phyloP scores from a whole-genome alignment of 345 rosid genomes.

The Arabis alpina region DNA sequence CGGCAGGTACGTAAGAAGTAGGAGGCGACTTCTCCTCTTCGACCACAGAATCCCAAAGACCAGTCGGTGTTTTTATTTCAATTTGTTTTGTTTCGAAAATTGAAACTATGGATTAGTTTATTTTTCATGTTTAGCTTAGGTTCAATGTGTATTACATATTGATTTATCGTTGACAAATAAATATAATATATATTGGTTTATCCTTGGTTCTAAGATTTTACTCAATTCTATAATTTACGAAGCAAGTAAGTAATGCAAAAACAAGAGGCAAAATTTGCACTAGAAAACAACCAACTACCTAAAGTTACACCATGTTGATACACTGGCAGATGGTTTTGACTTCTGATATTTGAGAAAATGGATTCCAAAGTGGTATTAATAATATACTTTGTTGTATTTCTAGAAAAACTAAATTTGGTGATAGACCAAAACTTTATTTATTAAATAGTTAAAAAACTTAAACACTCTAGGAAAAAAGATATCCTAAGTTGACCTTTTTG shows the following conservation, averaged over 20 bases:
- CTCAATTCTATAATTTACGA: not conserved
- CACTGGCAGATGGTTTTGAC: conserved; percentile 15
- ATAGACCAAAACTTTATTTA: not conserved
- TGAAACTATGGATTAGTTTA: too few species aligned
- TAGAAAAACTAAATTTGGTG: not conserved
- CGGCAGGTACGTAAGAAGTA: not conserved
- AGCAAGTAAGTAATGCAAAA: not conserved
- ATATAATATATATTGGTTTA: not conserved
- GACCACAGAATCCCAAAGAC: not conserved
- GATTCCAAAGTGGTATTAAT: not conserved
- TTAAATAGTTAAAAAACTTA: not conserved
- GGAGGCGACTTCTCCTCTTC: not conserved
- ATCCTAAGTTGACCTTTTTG: conserved; percentile 24
- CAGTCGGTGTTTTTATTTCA: too few species aligned
- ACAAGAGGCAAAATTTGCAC: not conserved
- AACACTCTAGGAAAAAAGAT: not conserved
- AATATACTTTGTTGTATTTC: not conserved
- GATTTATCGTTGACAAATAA: not conserved
- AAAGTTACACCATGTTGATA: not conserved
- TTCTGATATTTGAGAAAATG: conserved; percentile 13
- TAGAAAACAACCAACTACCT: conserved; percentile 14
- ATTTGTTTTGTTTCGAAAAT: too few species aligned
- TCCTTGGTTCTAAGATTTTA: not conserved
- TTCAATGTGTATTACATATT: too few species aligned
- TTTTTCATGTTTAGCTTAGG: too few species aligned